A percentile compares a stretch with the other conserved stretches of the same genome.
Conservation (phyloP, 768 basidiomycete genomes). For the Leucocoprinus leucothites region DNA sequence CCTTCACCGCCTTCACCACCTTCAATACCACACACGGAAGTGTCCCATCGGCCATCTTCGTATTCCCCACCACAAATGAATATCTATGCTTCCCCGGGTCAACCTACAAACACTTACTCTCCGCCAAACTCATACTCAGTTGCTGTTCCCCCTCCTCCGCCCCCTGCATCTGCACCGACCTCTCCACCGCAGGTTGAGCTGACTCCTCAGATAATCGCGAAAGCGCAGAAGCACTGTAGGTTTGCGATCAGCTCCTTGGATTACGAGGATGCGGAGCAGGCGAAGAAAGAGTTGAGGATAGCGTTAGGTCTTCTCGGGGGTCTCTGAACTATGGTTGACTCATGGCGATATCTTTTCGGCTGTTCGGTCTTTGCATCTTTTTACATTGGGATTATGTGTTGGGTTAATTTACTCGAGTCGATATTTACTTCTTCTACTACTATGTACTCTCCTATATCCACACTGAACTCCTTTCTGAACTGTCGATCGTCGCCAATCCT, state of each 20-base stretch:
- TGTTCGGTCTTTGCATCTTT: background rate
- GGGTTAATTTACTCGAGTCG: too few relatives aligned
- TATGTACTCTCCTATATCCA: too few relatives aligned
- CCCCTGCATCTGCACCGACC: conserved; percentile 3
- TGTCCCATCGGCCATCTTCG: background rate
- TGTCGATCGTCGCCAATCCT: too few relatives aligned
- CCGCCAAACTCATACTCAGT: conserved; percentile 13
- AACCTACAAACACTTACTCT: conserved; percentile 14
- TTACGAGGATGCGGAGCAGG: conserved; percentile 90
- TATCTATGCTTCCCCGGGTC: conserved; percentile 13
- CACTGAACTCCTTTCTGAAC: too few relatives aligned
- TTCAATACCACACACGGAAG: conserved; percentile 2
- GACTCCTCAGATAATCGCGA: conserved; percentile 62
- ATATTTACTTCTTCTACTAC: too few relatives aligned
- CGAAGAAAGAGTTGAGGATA: conserved; percentile 73
- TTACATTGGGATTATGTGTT: background rate
- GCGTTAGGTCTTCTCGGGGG: conserved; percentile 70
- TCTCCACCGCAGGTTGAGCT: conserved; percentile 34
- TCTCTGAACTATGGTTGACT: background rate
- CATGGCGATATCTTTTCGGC: too few relatives aligned
- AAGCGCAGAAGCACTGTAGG: conserved; percentile 86
- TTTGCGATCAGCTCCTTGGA: conserved; percentile 95
- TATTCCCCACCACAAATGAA: conserved; percentile 3
- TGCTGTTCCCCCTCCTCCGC: too few relatives aligned
- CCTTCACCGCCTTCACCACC: conserved; percentile 13